Evolutionary conservation across 139 green algal species (phyloP).

Genomic region (Zygnema cylindricum): DNA sequence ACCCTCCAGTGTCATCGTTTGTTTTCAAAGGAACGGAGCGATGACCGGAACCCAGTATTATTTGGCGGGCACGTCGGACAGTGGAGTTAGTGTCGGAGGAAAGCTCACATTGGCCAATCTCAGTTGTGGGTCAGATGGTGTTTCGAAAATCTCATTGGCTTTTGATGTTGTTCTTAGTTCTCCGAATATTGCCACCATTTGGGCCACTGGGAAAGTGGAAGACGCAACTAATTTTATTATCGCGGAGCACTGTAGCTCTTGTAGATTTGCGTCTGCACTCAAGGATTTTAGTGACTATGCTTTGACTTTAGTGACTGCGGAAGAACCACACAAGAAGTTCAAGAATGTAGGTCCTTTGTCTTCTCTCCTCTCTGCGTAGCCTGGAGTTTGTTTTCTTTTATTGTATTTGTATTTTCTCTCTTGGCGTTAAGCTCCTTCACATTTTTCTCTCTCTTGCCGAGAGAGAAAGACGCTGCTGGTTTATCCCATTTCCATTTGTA

Average conservation of each 20-base stretch:
- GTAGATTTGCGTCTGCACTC: not conserved
- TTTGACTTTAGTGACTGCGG: not conserved
- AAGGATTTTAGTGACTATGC: not conserved
- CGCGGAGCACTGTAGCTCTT: not conserved
- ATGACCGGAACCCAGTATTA: not conserved
- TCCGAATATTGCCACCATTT: not conserved
- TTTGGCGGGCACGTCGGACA: not conserved
- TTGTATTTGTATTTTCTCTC: no score
- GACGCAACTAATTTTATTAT: not conserved
- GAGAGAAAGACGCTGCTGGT: no score
- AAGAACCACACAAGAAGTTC: not conserved
- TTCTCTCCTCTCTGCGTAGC: not conserved
- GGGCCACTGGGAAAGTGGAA: not conserved
- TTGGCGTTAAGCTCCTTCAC: no score
- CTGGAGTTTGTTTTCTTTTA: not conserved
- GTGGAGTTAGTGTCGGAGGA: not conserved
- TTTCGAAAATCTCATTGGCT: not conserved
- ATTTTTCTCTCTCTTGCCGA: no score
- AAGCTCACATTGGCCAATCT: not conserved
- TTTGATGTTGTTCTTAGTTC: not conserved
- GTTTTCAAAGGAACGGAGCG: not conserved
- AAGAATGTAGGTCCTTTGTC: not conserved
- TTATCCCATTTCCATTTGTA: no score
- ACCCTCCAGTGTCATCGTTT: not conserved
- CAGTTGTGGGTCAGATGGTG: not conserved